Evolutionary conservation across 2,329 filamentous ascomycete species (phyloP), one percentile per base, ranked within the genome.

Genomic region (Pseudogymnoascus sp.): DNA sequence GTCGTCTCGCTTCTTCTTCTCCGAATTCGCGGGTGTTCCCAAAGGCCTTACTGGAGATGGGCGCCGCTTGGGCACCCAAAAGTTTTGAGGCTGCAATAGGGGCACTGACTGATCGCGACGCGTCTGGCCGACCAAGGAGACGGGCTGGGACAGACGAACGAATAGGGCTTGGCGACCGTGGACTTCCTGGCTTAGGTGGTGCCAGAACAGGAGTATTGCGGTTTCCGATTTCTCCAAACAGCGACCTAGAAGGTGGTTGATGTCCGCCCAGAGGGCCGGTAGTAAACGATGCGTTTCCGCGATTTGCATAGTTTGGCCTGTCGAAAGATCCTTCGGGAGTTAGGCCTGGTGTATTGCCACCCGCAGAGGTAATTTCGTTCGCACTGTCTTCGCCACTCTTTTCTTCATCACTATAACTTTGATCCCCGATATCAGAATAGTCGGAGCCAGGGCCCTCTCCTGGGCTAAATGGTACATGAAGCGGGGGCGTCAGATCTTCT

Each of bases 111-210:
- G 84, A 86, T 60, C 84, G 79, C 10, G 77, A 74, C 1, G 77
- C 73, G 31, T 86, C 83, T 21, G 77, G 74, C 60, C 79, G 74
- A 5, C 37, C 58, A 18, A 79, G 67, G 29, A 81, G 68, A 67
- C 80, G 77, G 63, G 76, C 73, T 33, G 84, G 83, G 31, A 85
- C 74, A 40, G 82, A 79, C 60, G 79, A 77, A 35, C 87, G 83
- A 27, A 89, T 75, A 1, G 89, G 88, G 66, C 88, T 92, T 1
- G 89, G 88, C 8, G 88, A 90, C 36, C 87, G 83, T 55, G 88
- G 87, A 66, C 83, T 87, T n/a, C 78, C 76, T 61, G 72, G 76
- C 35, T 73, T 78, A 25, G 82, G 77, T 35, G 75, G 72, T 52
- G 81, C 82, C 8, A 83, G 76, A 61, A 89, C 82, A 25, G 80